Evolutionary conservation across 2,329 filamentous ascomycete genomes (phyloP).

Genomic region (Aspergillus sp.): DNA sequence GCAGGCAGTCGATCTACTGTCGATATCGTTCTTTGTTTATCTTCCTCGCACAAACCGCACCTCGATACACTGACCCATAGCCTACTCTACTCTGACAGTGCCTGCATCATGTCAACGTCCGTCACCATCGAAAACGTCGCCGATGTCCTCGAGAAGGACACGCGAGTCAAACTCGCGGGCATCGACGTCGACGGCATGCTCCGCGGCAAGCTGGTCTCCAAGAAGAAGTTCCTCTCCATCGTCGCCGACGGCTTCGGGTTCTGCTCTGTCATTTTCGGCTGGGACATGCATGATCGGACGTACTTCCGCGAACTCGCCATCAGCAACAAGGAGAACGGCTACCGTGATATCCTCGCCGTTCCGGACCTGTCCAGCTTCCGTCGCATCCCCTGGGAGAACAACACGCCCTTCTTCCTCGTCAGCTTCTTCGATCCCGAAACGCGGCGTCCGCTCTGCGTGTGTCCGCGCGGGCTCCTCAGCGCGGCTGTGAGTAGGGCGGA

Average conservation of each 20-base stretch:
- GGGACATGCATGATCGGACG: slow-evolving; percentile 95
- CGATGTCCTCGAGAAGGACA: slow-evolving; percentile 67
- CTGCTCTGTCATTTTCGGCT: slow-evolving; percentile 91
- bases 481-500: slow-evolving; percentile 66
- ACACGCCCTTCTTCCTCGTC: slow-evolving; percentile 81
- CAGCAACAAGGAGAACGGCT: slow-evolving; percentile 88
- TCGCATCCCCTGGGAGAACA: slow-evolving; percentile 85
- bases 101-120: slow-evolving; percentile 7
- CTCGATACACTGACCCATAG: too few species aligned
- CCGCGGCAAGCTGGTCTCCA: slow-evolving; percentile 86
- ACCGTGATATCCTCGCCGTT: slow-evolving; percentile 78
- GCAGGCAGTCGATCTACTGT: too few species aligned
- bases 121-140: slow-evolving; percentile 64
- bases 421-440: slow-evolving; percentile 82
- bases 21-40: too few species aligned
- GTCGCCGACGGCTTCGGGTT: slow-evolving; percentile 83
- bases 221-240: slow-evolving; percentile 87
- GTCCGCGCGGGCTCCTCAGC: slow-evolving; percentile 74
- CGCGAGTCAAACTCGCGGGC: slow-evolving; percentile 81
- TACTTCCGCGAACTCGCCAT: slow-evolving; percentile 83
- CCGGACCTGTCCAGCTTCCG: slow-evolving; percentile 76
- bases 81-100: too few species aligned
- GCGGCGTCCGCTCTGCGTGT: slow-evolving; percentile 68
- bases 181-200: slow-evolving; percentile 84
- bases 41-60: too few species aligned